Evolutionary conservation across 495 filamentous ascomycete species (phyloP), one percentile per base, ranked within the genome.

Genomic region (Trichodelitschia bisporula): DNA sequence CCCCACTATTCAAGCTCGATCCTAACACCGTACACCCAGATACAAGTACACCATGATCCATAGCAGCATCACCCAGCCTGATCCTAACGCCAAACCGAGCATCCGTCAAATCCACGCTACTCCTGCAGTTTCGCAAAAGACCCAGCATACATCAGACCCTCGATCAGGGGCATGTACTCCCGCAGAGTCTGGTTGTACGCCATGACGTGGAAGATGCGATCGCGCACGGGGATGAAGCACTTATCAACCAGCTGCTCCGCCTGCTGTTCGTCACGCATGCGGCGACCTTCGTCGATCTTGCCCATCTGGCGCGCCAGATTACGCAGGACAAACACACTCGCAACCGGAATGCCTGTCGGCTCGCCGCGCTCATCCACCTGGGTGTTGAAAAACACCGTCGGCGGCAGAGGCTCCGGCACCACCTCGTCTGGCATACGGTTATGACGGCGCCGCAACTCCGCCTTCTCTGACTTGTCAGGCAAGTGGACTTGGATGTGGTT

Each of bases 271-370:
- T n/a, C n/a, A n/a, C n/a, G n/a, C n/a, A n/a, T n/a, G n/a, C n/a
- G n/a, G n/a, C n/a, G n/a, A n/a, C n/a, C n/a, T n/a, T 34, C 34
- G 8, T 43, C 33, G 11, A 45, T 29, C 31, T 46, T 45, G 4
- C 35, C 34, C 9, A 50, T 27, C n/a, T 41, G 36, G 8, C 45
- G 34, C 13, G 79, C 78, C 15, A 99, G 63, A 43, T 95, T 99
- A 19, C 86, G 67, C 37, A 99, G 54, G 2, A 99, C 77, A 15
- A 93, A 53, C 6, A 74, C 71, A 16, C 77, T 75, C 23, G 76
- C 77, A 21, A 91, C 63, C 4, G 86, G 78, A 26, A 93, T 66
- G 3, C 86, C 86, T 14, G 69, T 64, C 0, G 84, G 73, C 35
- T 90, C 73, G 25, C 65, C 63, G 17, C 69, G 59, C 40, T 93